Conservation (phyloP, 768 basidiomycete species). For the Hydnum rufescens region DNA sequence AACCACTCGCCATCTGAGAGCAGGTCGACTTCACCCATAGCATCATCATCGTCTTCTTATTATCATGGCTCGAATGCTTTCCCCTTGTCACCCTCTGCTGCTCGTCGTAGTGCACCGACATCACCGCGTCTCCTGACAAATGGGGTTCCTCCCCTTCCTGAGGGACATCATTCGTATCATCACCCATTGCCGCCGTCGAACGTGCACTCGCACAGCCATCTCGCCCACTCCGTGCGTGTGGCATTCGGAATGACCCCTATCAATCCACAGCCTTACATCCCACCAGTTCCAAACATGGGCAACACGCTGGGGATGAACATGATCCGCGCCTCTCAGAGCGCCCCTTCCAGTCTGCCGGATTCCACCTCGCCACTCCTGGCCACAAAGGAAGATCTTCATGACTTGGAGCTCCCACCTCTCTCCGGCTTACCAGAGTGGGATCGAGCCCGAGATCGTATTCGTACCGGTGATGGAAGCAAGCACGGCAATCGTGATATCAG, state of each 20-base stretch:
- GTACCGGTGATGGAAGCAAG: no score
- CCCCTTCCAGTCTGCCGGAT: no score
- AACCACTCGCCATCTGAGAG: background rate
- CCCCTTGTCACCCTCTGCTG: constrained; percentile 14
- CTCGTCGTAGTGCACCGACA: constrained; percentile 13
- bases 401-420: no score
- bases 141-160: constrained; percentile 10
- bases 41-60: background rate
- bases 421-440: no score
- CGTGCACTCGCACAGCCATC: constrained; percentile 28
- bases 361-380: no score
- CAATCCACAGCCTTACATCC: background rate
- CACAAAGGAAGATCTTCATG: no score
- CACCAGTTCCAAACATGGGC: no score
- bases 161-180: constrained; percentile 6
- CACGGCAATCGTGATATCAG: no score
- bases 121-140: constrained; percentile 13
- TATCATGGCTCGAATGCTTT: constrained; percentile 10
- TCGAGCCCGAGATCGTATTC: no score
- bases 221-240: constrained; percentile 66
- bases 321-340: no score
- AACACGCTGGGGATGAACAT: no score
- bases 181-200: constrained; percentile 14
- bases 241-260: constrained; percentile 65
- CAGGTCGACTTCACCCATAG: background rate